Percentiles rank a stretch among this genome's conserved stretches.
phyloP scores from a whole-genome alignment of 805 yeast genomes.

The Yarrowia sp. region DNA sequence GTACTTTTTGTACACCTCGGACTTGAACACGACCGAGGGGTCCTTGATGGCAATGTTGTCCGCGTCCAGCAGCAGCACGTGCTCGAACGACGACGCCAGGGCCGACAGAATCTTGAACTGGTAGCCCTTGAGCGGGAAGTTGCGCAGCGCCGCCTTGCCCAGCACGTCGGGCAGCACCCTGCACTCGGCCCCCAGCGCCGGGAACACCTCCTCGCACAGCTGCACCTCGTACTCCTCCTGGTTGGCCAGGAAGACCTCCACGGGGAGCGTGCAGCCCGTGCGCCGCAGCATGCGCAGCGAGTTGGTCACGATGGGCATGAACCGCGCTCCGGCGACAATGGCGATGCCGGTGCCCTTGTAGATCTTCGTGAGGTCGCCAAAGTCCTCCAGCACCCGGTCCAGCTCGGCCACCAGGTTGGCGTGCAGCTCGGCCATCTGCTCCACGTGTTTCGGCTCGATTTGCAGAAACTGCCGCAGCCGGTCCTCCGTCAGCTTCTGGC shows the following conservation, averaged over 20 bases:
- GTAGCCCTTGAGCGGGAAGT: conserved; percentile 64
- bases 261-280: conserved; percentile 72
- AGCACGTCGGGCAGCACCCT: conserved; percentile 66
- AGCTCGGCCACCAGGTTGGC: conserved; percentile 54
- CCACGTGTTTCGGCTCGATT: conserved; percentile 55
- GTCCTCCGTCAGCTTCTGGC: conserved; percentile 56
- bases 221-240: conserved; percentile 73
- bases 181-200: conserved; percentile 69
- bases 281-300: conserved; percentile 71
- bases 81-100: conserved; percentile 73
- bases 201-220: conserved; percentile 69
- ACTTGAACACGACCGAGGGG: conserved; percentile 65
- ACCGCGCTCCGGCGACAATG: conserved; percentile 81
- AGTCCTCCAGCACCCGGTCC: conserved; percentile 24
- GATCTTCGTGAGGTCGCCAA: conserved; percentile 37
- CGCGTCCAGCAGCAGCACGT: conserved; percentile 74
- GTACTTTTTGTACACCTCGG: conserved; percentile 60
- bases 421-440: conserved; percentile 59
- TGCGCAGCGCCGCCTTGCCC: conserved; percentile 59
- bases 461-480: conserved; percentile 60
- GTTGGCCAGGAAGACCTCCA: conserved; percentile 81
- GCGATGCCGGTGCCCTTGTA: conserved; percentile 61
- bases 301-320: conserved; percentile 72
- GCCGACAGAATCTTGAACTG: conserved; percentile 76
- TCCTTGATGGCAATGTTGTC: conserved; percentile 75